phyloP scores from a whole-genome alignment of 805 yeast species.

The Pichia rugopelliculosa region DNA sequence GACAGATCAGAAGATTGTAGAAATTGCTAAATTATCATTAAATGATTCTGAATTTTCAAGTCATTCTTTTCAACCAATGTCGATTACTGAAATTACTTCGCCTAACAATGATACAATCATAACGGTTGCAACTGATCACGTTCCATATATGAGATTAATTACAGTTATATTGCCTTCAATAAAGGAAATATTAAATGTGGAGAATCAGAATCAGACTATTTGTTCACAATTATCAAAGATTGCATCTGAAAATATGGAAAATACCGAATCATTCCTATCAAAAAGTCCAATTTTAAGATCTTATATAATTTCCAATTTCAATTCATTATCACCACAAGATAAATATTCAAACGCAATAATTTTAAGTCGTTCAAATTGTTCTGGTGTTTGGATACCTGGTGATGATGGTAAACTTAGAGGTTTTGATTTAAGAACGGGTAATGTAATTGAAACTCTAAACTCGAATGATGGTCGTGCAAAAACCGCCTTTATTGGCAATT shows the following conservation, averaged over 20 bases:
- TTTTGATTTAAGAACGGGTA: constrained; percentile 39
- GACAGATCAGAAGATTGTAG: constrained; percentile 21
- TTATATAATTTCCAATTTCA: constrained; percentile 35
- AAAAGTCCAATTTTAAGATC: constrained; percentile 27
- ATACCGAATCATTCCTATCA: constrained; percentile 19
- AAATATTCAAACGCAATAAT: constrained; percentile 50
- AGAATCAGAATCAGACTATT: not conserved
- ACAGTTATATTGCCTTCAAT: constrained; percentile 39
- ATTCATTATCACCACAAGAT: constrained; percentile 59
- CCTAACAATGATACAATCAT: constrained; percentile 25
- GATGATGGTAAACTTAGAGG: constrained; percentile 66
- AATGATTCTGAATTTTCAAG: constrained; percentile 69
- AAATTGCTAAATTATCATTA: constrained; percentile 44
- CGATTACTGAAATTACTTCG: constrained; percentile 25
- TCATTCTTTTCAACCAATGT: constrained; percentile 54
- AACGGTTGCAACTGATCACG: constrained; percentile 68
- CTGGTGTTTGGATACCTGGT: constrained; percentile 61
- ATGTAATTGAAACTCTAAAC: constrained; percentile 28
- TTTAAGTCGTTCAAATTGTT: constrained; percentile 17
- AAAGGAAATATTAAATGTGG: constrained; percentile 13
- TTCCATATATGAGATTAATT: constrained; percentile 67
- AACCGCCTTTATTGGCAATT: constrained; percentile 27
- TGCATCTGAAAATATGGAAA: constrained; percentile 1
- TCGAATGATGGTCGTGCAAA: constrained; percentile 44
- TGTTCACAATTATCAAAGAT: constrained; percentile 4